Evolutionary conservation across 352 stramenopile species (phyloP).

Genomic region (Phytophthora capsici): DNA sequence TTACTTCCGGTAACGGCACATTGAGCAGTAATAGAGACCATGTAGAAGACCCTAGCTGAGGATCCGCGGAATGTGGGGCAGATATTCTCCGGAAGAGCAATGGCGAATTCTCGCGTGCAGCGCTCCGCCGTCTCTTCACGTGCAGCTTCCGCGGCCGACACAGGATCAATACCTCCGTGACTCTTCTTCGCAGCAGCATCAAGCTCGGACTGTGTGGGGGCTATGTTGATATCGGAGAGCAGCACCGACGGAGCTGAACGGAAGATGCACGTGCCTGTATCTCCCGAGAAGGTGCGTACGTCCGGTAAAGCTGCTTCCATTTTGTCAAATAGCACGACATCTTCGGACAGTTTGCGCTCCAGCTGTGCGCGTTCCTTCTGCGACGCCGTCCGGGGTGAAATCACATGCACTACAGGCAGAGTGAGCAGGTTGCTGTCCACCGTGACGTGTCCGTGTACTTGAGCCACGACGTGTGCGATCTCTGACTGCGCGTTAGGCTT

Average conservation of each 20-base stretch:
- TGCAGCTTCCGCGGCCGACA: slow-evolving; percentile 19
- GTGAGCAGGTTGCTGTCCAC: slow-evolving; percentile 94
- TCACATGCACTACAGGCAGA: slow-evolving; percentile 90
- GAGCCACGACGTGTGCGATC: slow-evolving; percentile 58
- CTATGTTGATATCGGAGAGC: slow-evolving; percentile 67
- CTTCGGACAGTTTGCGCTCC: slow-evolving; percentile 27
- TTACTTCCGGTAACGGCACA: slow-evolving; percentile 32
- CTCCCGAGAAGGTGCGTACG: slow-evolving; percentile 58
- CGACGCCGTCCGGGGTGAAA: slow-evolving; percentile 57
- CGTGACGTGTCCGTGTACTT: slow-evolving; percentile 80
- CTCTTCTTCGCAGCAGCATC: slow-evolving; percentile 11
- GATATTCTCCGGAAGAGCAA: slow-evolving; percentile 51
- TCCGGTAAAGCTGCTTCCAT: slow-evolving; percentile 37
- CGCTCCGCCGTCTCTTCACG: slow-evolving; percentile 46
- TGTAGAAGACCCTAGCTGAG: slow-evolving; percentile 67
- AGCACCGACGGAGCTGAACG: slow-evolving; percentile 55
- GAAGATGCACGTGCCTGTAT: slow-evolving; percentile 68
- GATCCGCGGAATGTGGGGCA: slow-evolving; percentile 67
- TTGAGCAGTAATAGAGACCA: slow-evolving; percentile 60
- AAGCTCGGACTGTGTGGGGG: slow-evolving; percentile 43
- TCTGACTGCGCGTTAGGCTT: slow-evolving; percentile 40
- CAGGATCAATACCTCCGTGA: slow-evolving; percentile 4
- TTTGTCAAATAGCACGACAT: slow-evolving; percentile 37
- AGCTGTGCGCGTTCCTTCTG: slow-evolving; percentile 26
- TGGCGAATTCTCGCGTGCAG: slow-evolving; percentile 59